Evolutionary conservation across 2,329 filamentous ascomycete species (phyloP).

Genomic region (Xylariales sp.): DNA sequence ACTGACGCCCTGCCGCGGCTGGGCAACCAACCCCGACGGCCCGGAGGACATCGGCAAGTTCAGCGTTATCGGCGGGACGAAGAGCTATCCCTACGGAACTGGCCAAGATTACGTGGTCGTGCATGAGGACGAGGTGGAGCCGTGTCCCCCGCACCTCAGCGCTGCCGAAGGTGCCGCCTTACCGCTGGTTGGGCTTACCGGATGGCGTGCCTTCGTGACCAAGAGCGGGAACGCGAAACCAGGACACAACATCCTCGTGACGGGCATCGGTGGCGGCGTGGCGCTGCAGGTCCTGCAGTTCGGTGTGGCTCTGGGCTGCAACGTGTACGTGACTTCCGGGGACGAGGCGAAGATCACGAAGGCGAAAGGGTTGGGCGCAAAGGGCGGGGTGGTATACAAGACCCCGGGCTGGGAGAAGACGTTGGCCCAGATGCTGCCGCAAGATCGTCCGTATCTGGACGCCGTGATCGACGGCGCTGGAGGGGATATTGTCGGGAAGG

Average conservation of each 20-base stretch:
- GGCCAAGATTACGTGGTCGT: conserved; percentile 70
- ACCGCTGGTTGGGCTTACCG: conserved; percentile 81
- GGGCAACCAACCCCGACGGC: conserved; percentile 65
- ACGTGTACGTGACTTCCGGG: conserved; percentile 78
- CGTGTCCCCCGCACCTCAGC: conserved; percentile 66
- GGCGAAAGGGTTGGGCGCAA: conserved; percentile 68
- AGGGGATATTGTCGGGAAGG: conserved; percentile 72
- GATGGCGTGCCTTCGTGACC: conserved; percentile 77
- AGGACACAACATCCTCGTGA: conserved; percentile 76
- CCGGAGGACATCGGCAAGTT: conserved; percentile 62
- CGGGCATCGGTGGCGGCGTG: conserved; percentile 89
- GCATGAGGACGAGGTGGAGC: conserved; percentile 68
- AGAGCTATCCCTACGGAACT: conserved; percentile 58
- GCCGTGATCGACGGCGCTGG: conserved; percentile 88
- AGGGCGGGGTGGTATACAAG: conserved; percentile 79
- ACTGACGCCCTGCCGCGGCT: conserved; percentile 72
- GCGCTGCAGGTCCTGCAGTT: conserved; percentile 79
- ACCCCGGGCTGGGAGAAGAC: conserved; percentile 77
- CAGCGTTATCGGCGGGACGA: conserved; percentile 66
- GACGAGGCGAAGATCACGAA: conserved; percentile 69
- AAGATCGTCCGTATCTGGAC: conserved; percentile 65
- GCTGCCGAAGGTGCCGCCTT: conserved; percentile 76
- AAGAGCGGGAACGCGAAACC: conserved; percentile 63
- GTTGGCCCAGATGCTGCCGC: conserved; percentile 57
- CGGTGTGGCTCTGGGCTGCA: conserved; percentile 66